Percentiles rank a stretch among this genome's conserved stretches.
Evolutionary conservation across 2,329 filamentous ascomycete genomes (phyloP).

Genomic region (Chalara sp.): DNA sequence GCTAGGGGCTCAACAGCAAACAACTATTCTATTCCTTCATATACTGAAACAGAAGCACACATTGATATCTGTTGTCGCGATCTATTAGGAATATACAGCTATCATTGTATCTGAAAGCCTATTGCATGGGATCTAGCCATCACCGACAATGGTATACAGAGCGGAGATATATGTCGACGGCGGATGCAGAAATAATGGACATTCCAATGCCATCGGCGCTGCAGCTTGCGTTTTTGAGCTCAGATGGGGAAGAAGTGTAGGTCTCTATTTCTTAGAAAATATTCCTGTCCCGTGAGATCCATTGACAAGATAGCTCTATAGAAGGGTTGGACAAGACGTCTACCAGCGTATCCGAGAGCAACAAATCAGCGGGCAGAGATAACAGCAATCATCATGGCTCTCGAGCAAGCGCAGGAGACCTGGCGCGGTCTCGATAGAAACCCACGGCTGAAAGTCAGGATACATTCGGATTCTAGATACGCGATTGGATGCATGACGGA

Average conservation of each 20-base stretch:
- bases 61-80: no score
- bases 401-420: constrained; percentile 37
- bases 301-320: no score
- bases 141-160: constrained; percentile 24
- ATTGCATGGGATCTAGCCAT: no score
- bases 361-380: constrained; percentile 33
- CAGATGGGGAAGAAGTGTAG: neutral
- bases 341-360: constrained; percentile 3
- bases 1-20: no score
- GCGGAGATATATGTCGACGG: constrained; percentile 32
- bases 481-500: constrained; percentile 28
- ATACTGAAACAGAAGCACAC: no score
- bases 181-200: constrained; percentile 27
- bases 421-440: constrained; percentile 10
- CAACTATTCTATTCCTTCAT: no score
- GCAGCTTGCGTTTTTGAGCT: constrained; percentile 24
- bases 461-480: constrained; percentile 31
- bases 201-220: constrained; percentile 20
- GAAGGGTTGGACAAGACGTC: neutral
- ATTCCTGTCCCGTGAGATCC: no score
- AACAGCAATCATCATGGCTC: constrained; percentile 36
- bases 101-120: no score
- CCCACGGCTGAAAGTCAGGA: constrained; percentile 22
- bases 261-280: no score
- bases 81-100: no score